Evolutionary conservation across 352 stramenopile genomes (phyloP), one percentile per base, ranked within the genome.

Genomic region (Phytophthora pistaciae): DNA sequence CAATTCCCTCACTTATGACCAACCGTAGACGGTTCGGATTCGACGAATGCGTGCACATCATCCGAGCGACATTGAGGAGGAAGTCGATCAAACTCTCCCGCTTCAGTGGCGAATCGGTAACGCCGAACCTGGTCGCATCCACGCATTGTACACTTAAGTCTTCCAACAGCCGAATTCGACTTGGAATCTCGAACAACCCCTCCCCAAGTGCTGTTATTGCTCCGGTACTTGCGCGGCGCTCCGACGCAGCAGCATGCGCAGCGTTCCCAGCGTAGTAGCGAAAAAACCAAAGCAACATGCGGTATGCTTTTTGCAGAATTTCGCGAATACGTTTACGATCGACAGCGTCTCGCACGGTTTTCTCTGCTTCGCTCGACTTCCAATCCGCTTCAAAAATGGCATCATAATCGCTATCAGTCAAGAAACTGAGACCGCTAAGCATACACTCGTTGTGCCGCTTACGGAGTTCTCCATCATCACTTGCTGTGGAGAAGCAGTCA

Each of bases 211-310:
- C 53, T 59, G 23, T 21, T 18, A 64, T 48, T 25, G 42, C 29
- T 16, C 53, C 50, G 1, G 59, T 50, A 13, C 53, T 40, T 55
- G 7, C 40, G 20, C 59, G 64, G 23, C 55, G 59, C 5, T 75
- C 65, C 0, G 60, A 68, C 46, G 60, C 64, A 64, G 25, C 56
- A 5, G 58, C 40, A 54, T 66, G 64, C 11, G 48, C 58, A 21
- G 42, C 58, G 29, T 76, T 75, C 20, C 70, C 85, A 13, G 83
- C 79, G 58, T 87, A 88, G 49, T 79, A 81, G 16, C 84, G 83
- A 71, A 91, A 92, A 68, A 88, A 90, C 67, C 83, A 83, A 16
- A 92, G 66, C 42, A 93, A 29, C 27, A 91, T 79, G 27, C 86
- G 86, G 58, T 91, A 91, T 48, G 66, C 71, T n/a, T 36, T 71